A percentile compares a stretch with the other conserved stretches of the same genome.
These are phyloP conservation scores for Passalora sequoiae DNA, from an alignment of 2,329 filamentous ascomycete species.

Conservation along the genomic window DNA sequence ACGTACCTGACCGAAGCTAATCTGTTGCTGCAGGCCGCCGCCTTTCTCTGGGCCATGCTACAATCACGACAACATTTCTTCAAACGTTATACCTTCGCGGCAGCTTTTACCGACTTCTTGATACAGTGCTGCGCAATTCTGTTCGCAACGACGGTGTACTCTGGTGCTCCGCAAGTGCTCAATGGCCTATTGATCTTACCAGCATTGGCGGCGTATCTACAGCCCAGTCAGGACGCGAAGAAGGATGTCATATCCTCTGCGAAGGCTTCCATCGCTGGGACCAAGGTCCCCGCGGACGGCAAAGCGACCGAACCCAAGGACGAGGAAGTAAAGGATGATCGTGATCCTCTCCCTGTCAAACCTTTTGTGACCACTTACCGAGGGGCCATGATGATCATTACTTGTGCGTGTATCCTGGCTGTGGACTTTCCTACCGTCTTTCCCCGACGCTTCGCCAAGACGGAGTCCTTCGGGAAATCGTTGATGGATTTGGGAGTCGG, in stretches of 20 bases:
- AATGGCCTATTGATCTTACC: slow-evolving; percentile 69
- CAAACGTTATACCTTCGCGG: slow-evolving; percentile 63
- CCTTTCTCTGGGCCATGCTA: slow-evolving; percentile 81
- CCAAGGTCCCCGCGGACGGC: slow-evolving; percentile 13
- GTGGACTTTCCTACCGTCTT: slow-evolving; percentile 86
- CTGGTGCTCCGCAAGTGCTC: slow-evolving; percentile 66
- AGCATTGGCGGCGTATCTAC: slow-evolving; percentile 48
- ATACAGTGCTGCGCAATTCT: slow-evolving; percentile 79
- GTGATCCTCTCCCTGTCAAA: slow-evolving; percentile 65
- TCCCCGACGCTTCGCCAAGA: slow-evolving; percentile 90
- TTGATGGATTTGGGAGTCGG: slow-evolving; percentile 97
- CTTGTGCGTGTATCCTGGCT: slow-evolving; percentile 87
- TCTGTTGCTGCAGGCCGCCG: slow-evolving; percentile 58
- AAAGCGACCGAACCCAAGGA: slow-evolving; percentile 20
- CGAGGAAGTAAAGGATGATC: slow-evolving; percentile 20
- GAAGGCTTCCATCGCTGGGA: slow-evolving; percentile 21
- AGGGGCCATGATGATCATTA: slow-evolving; percentile 84
- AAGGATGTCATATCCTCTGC: no score
- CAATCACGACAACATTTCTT: slow-evolving; percentile 83
- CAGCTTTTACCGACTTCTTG: slow-evolving; percentile 73
- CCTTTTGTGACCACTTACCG: slow-evolving; percentile 91
- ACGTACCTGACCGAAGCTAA: slow-evolving; percentile 27
- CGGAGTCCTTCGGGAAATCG: slow-evolving; percentile 99
- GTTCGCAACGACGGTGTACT: slow-evolving; percentile 81
- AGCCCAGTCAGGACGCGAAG: slow-evolving; percentile 38